Evolutionary conservation across 2,329 filamentous ascomycete species (phyloP).

Genomic region (Aspergillus proliferans): DNA sequence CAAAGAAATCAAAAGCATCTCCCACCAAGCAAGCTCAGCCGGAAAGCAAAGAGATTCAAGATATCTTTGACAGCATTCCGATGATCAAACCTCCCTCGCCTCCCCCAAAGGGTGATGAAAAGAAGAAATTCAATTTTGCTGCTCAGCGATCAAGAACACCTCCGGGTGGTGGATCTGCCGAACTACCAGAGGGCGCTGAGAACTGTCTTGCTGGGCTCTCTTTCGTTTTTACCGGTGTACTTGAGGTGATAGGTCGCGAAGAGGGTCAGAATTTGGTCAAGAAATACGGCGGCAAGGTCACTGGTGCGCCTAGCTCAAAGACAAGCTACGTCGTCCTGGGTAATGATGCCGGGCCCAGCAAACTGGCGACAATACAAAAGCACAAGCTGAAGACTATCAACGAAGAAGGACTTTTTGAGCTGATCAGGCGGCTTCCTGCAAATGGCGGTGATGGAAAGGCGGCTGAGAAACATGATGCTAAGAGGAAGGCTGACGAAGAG

Average conservation of each 20-base stretch:
- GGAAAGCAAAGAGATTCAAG: slow-evolving; percentile 68
- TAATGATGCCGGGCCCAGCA: slow-evolving; percentile 85
- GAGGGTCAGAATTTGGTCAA: slow-evolving; percentile 84
- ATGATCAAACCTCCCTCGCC: slow-evolving; percentile 78
- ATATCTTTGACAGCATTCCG: slow-evolving; percentile 82
- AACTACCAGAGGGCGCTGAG: slow-evolving; percentile 74
- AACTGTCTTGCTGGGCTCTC: slow-evolving; percentile 85
- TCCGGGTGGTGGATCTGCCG: slow-evolving; percentile 56
- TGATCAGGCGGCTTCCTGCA: slow-evolving; percentile 74
- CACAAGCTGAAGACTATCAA: slow-evolving; percentile 84
- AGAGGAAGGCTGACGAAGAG: slow-evolving; percentile 75
- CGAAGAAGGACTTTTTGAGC: slow-evolving; percentile 81
- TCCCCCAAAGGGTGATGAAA: slow-evolving; percentile 61
- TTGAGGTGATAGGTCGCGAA: slow-evolving; percentile 73
- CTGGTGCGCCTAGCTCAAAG: slow-evolving; percentile 76
- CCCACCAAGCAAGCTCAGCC: slow-evolving; percentile 60
- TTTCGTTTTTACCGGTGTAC: slow-evolving; percentile 91
- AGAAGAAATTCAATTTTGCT: slow-evolving; percentile 73
- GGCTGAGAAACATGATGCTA: slow-evolving; percentile 76
- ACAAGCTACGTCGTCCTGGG: slow-evolving; percentile 92
- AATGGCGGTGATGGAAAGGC: slow-evolving; percentile 84
- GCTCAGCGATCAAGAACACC: slow-evolving; percentile 57
- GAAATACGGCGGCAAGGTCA: slow-evolving; percentile 88
- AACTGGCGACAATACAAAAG: slow-evolving; percentile 76
- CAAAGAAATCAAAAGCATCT: slow-evolving; percentile 49